Evolutionary conservation across 2,329 filamentous ascomycete species (phyloP), one percentile per base, ranked within the genome.

Genomic region (Didymella pomorum): DNA sequence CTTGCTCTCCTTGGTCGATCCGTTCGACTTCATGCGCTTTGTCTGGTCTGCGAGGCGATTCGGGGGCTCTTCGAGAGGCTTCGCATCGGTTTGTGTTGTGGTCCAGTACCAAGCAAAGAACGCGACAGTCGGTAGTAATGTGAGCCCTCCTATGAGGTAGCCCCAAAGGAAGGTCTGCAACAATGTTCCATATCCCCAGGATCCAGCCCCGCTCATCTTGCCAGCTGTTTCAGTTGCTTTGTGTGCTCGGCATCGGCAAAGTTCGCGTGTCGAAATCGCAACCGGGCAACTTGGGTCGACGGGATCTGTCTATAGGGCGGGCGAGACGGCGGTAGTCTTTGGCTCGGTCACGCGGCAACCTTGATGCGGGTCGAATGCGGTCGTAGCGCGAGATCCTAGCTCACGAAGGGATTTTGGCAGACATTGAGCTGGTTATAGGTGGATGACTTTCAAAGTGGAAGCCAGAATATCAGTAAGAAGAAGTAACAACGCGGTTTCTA

Each of bases 101-200:
- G 59, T 53, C 63, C 55, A 62, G 56, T 62, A 63, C 68, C 68
- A 71, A 18, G 60, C 65, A 26, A 66, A 56, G 28, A 52, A 43
- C 45, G 61, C 53, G 26, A 66, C 41, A 21, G 62, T 57, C 7
- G 68, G 68, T 12, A 71, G 31, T 10, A 71, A 60, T 6, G 68
- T 71, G 55, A 71, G 10, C 1, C 68, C 68, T 46, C 68, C 68
- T 44, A 71, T 45, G 16, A 71, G 37, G 31, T 71, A 71, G 28
- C 68, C 68, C 67, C 67, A 71, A 41, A 69, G n/a, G 53, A 71
- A 71, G 35, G 65, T 63, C 61, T 64, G 69, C 49, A 71, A 60
- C 45, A 64, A 43, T 12, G 67, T 58, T 41, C 68, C 68, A 63
- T 66, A 68, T 11, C 61, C 60, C 68, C 68, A 69, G 52, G 65